Base-by-base conservation (phyloP, 78 protist species). In the Dictyostelium capitatum region DNA sequence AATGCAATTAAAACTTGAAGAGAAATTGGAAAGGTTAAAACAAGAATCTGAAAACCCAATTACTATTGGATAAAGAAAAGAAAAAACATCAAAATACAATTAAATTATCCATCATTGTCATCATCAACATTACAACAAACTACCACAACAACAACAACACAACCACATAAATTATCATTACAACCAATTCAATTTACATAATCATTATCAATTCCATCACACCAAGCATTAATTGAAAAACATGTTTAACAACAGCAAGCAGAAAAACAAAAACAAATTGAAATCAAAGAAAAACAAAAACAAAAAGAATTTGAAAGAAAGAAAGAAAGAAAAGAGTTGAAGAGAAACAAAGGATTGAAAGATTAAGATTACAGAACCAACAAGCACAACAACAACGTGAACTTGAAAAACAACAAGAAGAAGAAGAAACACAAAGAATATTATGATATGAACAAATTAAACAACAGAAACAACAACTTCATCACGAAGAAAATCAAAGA, bases 1-100 rank as follows among this genome's bases (percentile, higher is more conserved):
- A 15, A n/a, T n/a, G n/a, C 77, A 51, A 25, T 59, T 67, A 57
- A 82, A 30, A 65, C 74, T 65, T 65, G 41, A 65, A 65, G 74
- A 28, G 14, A 65, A 65, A 17, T 30, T 65, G 17, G 74, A 65
- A 23, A 65, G 28, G 28, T 32, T 65, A 12, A 65, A 65, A 65
- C 23, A 65, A 65, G 74, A 65, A 4, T 28, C 74, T 14, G 74
- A 65, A 65, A 19, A 28, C 6, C 74, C n/a, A 65, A 65, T 28
- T 28, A 32, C 23, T 28, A 65, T 28, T 59, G 14, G 69, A 64
- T 25, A 12, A n/a, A 28, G 72, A 65, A 30, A 28, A 28, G 74
- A 65, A 30, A 6, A 59, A 65, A 28, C 74, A 65, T n/a, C n/a
- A n/a, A n/a, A n/a, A n/a, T n/a, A n/a, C n/a, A n/a, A n/a, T n/a